These are phyloP conservation scores for Macrolepiota dolichaula DNA, from an alignment of 768 basidiomycete species.

Conservation along the genomic window DNA sequence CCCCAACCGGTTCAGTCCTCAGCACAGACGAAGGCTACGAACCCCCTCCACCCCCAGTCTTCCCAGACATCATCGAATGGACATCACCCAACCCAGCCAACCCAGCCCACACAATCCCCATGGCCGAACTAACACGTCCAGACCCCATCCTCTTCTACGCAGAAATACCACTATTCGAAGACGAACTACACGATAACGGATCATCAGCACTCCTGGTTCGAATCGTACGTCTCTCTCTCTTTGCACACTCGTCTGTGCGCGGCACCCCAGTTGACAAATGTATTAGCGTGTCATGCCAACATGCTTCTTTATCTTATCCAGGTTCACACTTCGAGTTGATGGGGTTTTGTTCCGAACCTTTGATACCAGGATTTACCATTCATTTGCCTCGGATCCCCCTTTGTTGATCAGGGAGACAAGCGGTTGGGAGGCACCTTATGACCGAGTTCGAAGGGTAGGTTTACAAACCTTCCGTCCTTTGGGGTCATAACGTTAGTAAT, in stretches of 20 bases:
- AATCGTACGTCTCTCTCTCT: constrained; percentile 72
- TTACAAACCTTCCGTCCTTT: background rate
- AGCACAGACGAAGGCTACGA: constrained; percentile 16
- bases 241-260: no score
- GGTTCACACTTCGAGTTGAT: constrained; percentile 94
- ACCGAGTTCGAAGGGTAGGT: constrained; percentile 71
- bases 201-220: constrained; percentile 80
- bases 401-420: constrained; percentile 74
- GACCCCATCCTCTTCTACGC: constrained; percentile 99
- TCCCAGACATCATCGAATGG: constrained; percentile 35
- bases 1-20: constrained; percentile 8
- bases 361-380: constrained; percentile 90
- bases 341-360: constrained; percentile 87
- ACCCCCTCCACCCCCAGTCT: constrained; percentile 13
- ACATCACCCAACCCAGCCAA: constrained; percentile 53
- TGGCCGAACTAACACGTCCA: constrained; percentile 79
- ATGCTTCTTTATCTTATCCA: constrained; percentile 85
- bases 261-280: background rate
- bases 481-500: constrained; percentile 1
- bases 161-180: constrained; percentile 91
- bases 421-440: constrained; percentile 92
- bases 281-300: constrained; percentile 95
- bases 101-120: constrained; percentile 65
- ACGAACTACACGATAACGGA: constrained; percentile 97
- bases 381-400: constrained; percentile 59